phyloP scores from a whole-genome alignment of 495 filamentous ascomycete genomes.

The Penicillium angulare region DNA sequence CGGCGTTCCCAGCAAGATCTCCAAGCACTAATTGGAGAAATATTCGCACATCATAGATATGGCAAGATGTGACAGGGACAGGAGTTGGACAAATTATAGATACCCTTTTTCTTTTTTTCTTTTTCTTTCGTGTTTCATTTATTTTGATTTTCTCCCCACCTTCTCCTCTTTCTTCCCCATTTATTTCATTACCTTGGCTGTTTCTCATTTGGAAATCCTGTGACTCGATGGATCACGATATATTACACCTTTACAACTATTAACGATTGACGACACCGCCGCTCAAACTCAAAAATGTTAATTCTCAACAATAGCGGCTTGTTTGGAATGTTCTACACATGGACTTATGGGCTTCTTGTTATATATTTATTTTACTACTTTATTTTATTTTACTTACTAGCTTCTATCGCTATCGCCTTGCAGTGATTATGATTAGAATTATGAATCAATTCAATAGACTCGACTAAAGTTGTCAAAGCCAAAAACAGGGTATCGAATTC shows the following conservation, averaged over 20 bases:
- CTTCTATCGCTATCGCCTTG: not conserved
- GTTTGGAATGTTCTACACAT: constrained; percentile 15
- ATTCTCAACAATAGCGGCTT: not conserved
- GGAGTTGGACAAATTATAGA: constrained; percentile 37
- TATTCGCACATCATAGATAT: not conserved
- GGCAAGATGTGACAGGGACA: constrained; percentile 18
- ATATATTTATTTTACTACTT: not conserved
- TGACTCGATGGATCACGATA: constrained; percentile 18
- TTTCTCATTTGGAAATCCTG: constrained; percentile 1
- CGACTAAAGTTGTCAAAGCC: not conserved
- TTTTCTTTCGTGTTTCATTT: constrained; percentile 12
- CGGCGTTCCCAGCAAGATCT: constrained; percentile 36
- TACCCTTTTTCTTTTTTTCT: constrained; percentile 34
- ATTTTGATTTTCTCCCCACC: constrained; percentile 2
- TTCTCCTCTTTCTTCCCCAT: constrained; percentile 3
- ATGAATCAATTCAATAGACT: not conserved
- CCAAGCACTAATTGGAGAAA: constrained; percentile 21
- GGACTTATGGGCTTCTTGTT: constrained; percentile 1
- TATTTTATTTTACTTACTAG: too few relatives aligned
- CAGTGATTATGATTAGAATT: not conserved
- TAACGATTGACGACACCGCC: constrained; percentile 31
- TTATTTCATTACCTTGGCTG: not conserved
- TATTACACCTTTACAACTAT: constrained; percentile 5
- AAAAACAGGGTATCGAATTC: constrained; percentile 31
- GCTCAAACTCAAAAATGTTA: not conserved